Conservation (phyloP, 768 basidiomycete genomes). For the Boletellus emodensis region DNA sequence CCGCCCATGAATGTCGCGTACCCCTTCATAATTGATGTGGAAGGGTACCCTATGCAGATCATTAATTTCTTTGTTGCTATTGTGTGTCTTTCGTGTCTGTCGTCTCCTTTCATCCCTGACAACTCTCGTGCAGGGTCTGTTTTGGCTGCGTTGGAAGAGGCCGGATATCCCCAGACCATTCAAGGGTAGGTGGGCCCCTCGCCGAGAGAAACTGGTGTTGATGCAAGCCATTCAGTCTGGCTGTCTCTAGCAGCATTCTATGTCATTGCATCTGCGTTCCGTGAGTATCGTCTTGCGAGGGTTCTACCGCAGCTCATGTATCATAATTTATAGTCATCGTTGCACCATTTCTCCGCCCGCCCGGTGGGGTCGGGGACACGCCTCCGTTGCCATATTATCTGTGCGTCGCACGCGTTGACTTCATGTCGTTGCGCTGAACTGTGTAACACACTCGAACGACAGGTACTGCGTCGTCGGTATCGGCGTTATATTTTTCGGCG, state of each 20-base stretch:
- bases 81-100: constrained; percentile 35
- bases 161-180: constrained; percentile 49
- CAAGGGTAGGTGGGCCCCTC: constrained; percentile 36
- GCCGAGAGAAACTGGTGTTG: neutral
- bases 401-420: constrained; percentile 13
- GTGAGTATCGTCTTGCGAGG: constrained; percentile 32
- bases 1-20: constrained; percentile 52
- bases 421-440: neutral
- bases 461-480: constrained; percentile 55
- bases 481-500: constrained; percentile 40
- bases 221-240: constrained; percentile 38
- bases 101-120: constrained; percentile 10
- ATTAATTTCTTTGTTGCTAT: constrained; percentile 53
- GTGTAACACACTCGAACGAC: neutral
- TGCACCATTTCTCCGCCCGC: constrained; percentile 49
- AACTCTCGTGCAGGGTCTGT: constrained; percentile 40
- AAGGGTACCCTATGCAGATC: constrained; percentile 47
- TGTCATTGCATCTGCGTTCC: constrained; percentile 45
- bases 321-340: constrained; percentile 37
- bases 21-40: constrained; percentile 59
- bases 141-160: constrained; percentile 52
- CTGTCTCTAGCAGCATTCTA: constrained; percentile 51
- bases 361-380: constrained; percentile 51
- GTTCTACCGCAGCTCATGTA: neutral
- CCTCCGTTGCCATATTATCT: constrained; percentile 55